A percentile compares a stretch with the other conserved stretches of the same genome.
Conservation (phyloP, 805 yeast species). For the Myxozyma lipomycoides region DNA sequence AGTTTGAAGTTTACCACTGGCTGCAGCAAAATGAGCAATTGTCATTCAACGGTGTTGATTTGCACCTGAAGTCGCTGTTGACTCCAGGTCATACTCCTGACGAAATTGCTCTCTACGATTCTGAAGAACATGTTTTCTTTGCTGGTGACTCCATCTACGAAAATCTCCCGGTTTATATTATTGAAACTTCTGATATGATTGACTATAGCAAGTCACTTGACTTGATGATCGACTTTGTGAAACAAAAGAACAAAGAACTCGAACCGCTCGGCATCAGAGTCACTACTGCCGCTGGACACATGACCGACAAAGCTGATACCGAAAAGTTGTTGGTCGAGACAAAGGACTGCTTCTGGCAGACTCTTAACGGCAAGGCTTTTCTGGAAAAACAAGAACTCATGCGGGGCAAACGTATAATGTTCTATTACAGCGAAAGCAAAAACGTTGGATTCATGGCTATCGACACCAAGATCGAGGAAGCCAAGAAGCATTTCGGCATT, state of each 20-base stretch:
- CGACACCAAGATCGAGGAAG: constrained; percentile 24
- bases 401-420: constrained; percentile 18
- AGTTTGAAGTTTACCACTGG: constrained; percentile 26
- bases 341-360: constrained; percentile 22
- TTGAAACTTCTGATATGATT: constrained; percentile 26
- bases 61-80: constrained; percentile 22
- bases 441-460: constrained; percentile 28
- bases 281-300: constrained; percentile 27
- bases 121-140: constrained; percentile 24
- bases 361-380: constrained; percentile 19
- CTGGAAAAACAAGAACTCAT: constrained; percentile 16
- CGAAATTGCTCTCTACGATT: constrained; percentile 27
- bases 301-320: constrained; percentile 24
- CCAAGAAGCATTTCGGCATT: constrained; percentile 22
- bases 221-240: constrained; percentile 17
- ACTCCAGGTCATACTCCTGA: constrained; percentile 29
- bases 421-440: constrained; percentile 16
- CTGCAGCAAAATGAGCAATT: constrained; percentile 25
- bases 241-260: constrained; percentile 18
- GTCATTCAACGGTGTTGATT: constrained; percentile 20
- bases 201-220: constrained; percentile 20
- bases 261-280: constrained; percentile 18
- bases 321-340: constrained; percentile 21
- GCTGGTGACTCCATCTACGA: constrained; percentile 30
- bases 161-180: constrained; percentile 25